phyloP scores from a whole-genome alignment of 140 eudicot genomes.

The Stevia rebaudiana region DNA sequence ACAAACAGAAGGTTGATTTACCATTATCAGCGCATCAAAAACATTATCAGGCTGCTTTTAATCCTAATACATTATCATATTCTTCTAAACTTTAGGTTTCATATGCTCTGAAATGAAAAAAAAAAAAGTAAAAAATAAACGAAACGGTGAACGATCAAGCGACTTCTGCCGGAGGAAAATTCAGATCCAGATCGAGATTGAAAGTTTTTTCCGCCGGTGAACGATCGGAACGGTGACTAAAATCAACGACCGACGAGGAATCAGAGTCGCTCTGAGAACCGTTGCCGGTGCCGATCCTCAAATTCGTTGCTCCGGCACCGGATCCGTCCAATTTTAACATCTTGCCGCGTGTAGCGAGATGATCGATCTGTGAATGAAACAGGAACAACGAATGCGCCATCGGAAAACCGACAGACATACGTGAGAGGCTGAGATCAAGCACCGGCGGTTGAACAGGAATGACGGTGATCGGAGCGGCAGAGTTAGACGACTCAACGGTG shows the following conservation, averaged over 20 bases:
- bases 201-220: constrained; percentile 18
- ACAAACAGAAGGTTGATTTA: constrained; percentile 16
- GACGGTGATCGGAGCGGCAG: constrained; percentile 17
- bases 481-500: constrained; percentile 34
- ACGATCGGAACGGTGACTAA: constrained; percentile 13
- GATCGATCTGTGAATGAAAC: constrained; percentile 29
- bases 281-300: constrained; percentile 15
- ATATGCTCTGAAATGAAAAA: constrained; percentile 13
- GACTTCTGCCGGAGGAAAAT: constrained; percentile 41
- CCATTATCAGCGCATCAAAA: constrained; percentile 38
- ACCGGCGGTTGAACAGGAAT: constrained; percentile 28
- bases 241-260: constrained; percentile 41
- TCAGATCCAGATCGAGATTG: constrained; percentile 40
- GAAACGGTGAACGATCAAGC: constrained; percentile 10
- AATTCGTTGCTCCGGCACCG: constrained; percentile 5
- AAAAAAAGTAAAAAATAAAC: not conserved
- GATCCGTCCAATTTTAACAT: constrained; percentile 22
- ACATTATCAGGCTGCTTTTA: constrained; percentile 39
- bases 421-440: constrained; percentile 42
- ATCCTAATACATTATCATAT: constrained; percentile 21
- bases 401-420: constrained; percentile 17
- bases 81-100: constrained; percentile 11
- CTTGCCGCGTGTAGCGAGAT: not conserved
- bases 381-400: constrained; percentile 35
- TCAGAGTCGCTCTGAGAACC: constrained; percentile 41